phyloP scores from a whole-genome alignment of 176 grass and related monocot genomes.

The Avena insularis region DNA sequence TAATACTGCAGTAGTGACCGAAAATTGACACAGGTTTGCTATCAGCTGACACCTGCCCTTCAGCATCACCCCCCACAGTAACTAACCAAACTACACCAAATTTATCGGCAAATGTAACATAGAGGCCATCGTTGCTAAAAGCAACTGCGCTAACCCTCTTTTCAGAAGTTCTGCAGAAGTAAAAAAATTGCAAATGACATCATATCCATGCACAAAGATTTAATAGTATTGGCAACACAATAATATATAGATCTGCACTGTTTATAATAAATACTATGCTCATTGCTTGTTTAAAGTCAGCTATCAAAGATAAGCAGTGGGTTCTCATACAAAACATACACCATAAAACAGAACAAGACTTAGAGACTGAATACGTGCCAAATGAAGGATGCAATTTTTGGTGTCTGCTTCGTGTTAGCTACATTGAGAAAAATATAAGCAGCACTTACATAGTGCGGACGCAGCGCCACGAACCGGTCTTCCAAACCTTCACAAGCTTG shows the following conservation, averaged over 20 bases:
- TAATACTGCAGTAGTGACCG: conserved; percentile 97
- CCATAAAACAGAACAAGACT: neutral
- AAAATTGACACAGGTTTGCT: conserved; percentile 70
- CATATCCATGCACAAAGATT: neutral
- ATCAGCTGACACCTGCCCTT: conserved; percentile 46
- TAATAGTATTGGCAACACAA: neutral
- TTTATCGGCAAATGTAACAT: conserved; percentile 89
- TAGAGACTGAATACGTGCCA: neutral
- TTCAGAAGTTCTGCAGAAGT: conserved; percentile 68
- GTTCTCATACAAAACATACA: conserved; percentile 8
- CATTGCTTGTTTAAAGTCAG: neutral
- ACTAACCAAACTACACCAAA: conserved; percentile 87
- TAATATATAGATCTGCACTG: neutral
- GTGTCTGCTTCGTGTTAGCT: neutral
- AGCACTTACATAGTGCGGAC: conserved; percentile 69
- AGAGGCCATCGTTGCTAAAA: conserved; percentile 59
- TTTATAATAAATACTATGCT: neutral
- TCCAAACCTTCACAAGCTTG: conserved; percentile 91
- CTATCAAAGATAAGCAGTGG: neutral
- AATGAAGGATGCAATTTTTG: neutral
- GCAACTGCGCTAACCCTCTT: conserved; percentile 87
- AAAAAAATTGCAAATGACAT: conserved; percentile 33
- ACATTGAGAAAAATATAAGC: neutral
- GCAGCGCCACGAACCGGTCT: conserved; percentile 69
- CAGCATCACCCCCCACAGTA: conserved; percentile 42